Evolutionary conservation across 495 filamentous ascomycete species (phyloP), one percentile per base, ranked within the genome.

Genomic region (Cercophora sp.): DNA sequence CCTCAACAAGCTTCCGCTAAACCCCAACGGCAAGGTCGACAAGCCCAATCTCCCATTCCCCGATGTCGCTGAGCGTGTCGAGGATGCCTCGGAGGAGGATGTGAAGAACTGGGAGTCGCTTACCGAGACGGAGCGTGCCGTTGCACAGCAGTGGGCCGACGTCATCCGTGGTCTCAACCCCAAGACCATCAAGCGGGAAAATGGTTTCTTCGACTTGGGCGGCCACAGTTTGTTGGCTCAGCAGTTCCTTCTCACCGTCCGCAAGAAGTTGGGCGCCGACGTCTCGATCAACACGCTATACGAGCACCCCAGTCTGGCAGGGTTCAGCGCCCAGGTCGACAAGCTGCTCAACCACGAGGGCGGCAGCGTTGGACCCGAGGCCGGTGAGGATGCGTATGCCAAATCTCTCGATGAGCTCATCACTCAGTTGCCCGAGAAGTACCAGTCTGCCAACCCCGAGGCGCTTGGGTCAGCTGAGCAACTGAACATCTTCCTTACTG

Each of bases 21-120:
- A 96, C 69, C 92, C 92, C 11, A 96, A 96, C 58, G 91, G 91
- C 54, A 97, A 96, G 73, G 83, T 95, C 39, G 93, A 98, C 64
- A 89, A 86, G 69, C 89, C 89, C 5, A 86, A 84, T 1, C 77
- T 98, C 35, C 93, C 93, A 0, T 96, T 95, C 80, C 93, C 93
- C 0, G 88, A 92, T 65, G 84, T 82, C 9, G 79, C 78, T 3
- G 67, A 72, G 39, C 56, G 60, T 15, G 58, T 65, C 10, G 72
- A 73, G 46, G 70, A 69, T 8, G 78, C 82, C 23, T 91, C 86
- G 2, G 84, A 90, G 55, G 78, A 84, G 53, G 73, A 76, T 34
- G 54, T 93, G 20, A 84, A 85, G 55, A 72, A 77, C 27, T 94
- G 89, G 89, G 81, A 74, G 40, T 67, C 74, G 0, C 51, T 79